phyloP scores from a whole-genome alignment of 1,284 basidiomycete genomes.

The Sporisorium scitamineum region DNA sequence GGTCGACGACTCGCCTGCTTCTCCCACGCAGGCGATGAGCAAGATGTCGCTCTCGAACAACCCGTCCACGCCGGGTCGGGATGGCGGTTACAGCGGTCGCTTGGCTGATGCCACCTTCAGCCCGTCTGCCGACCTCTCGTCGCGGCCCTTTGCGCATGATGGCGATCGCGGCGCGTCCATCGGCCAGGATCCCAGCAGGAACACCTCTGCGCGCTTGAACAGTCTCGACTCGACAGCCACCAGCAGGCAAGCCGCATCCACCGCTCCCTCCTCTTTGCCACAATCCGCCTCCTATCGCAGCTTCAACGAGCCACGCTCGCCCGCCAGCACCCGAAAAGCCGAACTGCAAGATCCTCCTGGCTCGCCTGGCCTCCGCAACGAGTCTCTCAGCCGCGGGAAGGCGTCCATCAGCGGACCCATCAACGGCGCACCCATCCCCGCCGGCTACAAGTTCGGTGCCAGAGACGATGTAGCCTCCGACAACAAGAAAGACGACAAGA shows the following conservation, averaged over 20 bases:
- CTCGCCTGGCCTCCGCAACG: constrained; percentile 36
- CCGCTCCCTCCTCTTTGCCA: constrained; percentile 21
- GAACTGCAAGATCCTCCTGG: constrained; percentile 38
- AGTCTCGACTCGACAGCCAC: constrained; percentile 36
- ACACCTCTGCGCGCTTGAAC: constrained; percentile 21
- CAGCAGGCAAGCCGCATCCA: constrained; percentile 21
- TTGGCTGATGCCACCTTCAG: constrained; percentile 29
- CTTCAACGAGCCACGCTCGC: constrained; percentile 44
- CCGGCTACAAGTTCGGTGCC: constrained; percentile 82
- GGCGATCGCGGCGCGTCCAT: constrained; percentile 10
- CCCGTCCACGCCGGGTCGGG: constrained; percentile 18
- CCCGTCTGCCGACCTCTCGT: constrained; percentile 24
- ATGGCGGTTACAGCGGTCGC: constrained; percentile 21
- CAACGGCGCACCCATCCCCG: constrained; percentile 84
- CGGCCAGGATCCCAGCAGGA: constrained; percentile 23
- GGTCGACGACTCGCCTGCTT: constrained; percentile 25
- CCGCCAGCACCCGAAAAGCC: constrained; percentile 14
- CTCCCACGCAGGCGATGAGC: constrained; percentile 43
- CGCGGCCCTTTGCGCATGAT: constrained; percentile 15
- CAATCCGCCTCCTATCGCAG: constrained; percentile 43
- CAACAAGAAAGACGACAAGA: constrained; percentile 62
- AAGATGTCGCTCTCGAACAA: constrained; percentile 39
- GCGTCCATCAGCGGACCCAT: constrained; percentile 89
- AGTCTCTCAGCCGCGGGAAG: constrained; percentile 28
- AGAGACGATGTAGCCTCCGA: constrained; percentile 40